Conservation (phyloP, 176 grass and related monocot genomes). For the Typha latifolia region DNA sequence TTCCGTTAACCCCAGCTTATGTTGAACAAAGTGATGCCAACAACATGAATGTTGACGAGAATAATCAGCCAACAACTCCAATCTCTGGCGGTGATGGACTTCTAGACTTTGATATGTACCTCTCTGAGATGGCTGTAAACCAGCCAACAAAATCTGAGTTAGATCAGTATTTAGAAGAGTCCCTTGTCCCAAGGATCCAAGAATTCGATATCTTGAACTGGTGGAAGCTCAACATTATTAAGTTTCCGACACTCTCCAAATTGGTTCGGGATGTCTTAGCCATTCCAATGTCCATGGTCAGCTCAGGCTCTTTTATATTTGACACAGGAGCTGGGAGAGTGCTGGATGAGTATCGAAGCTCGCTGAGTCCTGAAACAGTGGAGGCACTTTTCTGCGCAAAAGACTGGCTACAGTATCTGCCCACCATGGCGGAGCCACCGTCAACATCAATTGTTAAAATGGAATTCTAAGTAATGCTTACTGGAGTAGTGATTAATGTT, state of each 20-base stretch:
- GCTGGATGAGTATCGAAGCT: constrained; percentile 40
- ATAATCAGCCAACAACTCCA: constrained; percentile 17
- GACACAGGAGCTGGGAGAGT: constrained; percentile 14
- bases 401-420: constrained; percentile 35
- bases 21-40: constrained; percentile 3
- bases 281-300: constrained; percentile 26
- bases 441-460: not conserved
- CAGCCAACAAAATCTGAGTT: constrained; percentile 30
- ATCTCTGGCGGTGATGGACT: constrained; percentile 10
- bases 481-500: too few species aligned
- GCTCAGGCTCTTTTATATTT: constrained; percentile 21
- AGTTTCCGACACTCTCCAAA: constrained; percentile 41
- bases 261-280: constrained; percentile 34
- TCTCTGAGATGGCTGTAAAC: constrained; percentile 16
- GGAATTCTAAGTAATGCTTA: not conserved
- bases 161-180: constrained; percentile 49
- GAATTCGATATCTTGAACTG: constrained; percentile 43
- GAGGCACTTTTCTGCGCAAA: constrained; percentile 41
- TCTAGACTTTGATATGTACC: constrained; percentile 31
- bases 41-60: not conserved
- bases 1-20: constrained; percentile 13
- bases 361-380: constrained; percentile 31
- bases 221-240: constrained; percentile 31
- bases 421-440: not conserved
- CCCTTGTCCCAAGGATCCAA: constrained; percentile 15